A percentile compares a stretch with the other conserved stretches of the same genome.
Evolutionary conservation across 495 filamentous ascomycete species (phyloP).

Genomic region (Neurospora hispaniola): DNA sequence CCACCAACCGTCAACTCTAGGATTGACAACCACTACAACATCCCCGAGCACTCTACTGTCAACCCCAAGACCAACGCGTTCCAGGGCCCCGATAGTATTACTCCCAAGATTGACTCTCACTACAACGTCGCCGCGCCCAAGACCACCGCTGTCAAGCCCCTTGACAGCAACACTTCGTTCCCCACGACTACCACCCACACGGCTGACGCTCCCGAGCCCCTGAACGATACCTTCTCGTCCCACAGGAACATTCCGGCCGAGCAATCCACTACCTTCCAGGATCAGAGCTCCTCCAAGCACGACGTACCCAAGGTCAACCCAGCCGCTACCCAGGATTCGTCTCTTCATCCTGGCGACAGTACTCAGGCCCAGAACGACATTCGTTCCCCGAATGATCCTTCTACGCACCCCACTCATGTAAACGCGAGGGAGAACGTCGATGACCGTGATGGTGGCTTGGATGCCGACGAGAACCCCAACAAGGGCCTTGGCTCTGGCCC

Average conservation of each 20-base stretch:
- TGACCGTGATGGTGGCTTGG: conserved; percentile 14
- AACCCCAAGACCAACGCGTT: not conserved
- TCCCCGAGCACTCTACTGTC: not conserved
- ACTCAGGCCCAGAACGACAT: conserved; percentile 28
- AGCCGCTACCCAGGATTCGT: conserved; percentile 17
- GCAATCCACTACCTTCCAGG: not conserved
- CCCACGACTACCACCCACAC: not conserved
- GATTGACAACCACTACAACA: not conserved
- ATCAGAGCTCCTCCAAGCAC: not conserved
- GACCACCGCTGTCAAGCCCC: not conserved
- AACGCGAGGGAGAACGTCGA: conserved; percentile 19
- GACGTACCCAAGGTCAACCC: conserved; percentile 11
- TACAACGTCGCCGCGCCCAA: not conserved
- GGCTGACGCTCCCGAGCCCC: not conserved
- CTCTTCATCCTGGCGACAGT: conserved; percentile 18
- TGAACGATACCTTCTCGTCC: conserved; percentile 3
- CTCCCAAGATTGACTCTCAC: not conserved
- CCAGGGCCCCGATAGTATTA: not conserved
- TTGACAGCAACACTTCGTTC: not conserved
- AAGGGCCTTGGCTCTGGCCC: conserved; percentile 35
- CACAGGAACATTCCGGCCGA: not conserved
- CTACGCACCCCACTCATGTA: conserved; percentile 9
- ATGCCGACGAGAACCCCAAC: conserved; percentile 20
- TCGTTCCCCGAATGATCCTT: conserved; percentile 23
- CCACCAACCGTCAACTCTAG: not conserved